A percentile compares a stretch with the other conserved stretches of the same genome.
Evolutionary conservation across 1,139 yeast genomes (phyloP).

Genomic region (Candida labiduridarum): DNA sequence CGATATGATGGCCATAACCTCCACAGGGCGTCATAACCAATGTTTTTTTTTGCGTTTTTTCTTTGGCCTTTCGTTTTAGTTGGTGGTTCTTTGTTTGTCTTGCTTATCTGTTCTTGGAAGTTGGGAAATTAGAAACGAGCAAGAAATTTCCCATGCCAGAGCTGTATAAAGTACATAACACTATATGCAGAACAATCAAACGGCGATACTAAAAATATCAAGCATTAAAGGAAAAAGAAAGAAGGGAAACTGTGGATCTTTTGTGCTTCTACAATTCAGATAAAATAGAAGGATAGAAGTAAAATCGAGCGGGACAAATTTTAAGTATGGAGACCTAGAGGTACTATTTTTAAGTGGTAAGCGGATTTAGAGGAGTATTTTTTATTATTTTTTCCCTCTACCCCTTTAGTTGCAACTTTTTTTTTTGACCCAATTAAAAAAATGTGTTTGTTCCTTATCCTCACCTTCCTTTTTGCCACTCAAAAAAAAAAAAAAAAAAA

Average conservation of each 20-base stretch:
- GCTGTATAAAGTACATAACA: not conserved
- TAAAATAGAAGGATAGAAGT: not conserved
- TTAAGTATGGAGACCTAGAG: not conserved
- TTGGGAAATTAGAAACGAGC: not conserved
- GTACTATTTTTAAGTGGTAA: not conserved
- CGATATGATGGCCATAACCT: no score
- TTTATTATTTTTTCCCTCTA: not conserved
- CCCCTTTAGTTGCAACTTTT: not conserved
- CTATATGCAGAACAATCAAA: not conserved
- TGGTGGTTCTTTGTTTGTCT: no score
- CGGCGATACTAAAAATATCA: slow-evolving; percentile 1
- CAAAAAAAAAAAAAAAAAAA: not conserved
- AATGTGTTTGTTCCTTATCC: no score
- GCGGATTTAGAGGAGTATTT: not conserved
- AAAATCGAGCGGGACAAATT: not conserved
- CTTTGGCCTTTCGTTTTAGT: no score
- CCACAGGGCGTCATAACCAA: no score
- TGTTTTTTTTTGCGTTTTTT: no score
- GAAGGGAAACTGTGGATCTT: not conserved
- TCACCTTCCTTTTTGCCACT: no score
- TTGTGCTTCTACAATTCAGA: not conserved
- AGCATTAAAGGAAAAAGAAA: not conserved
- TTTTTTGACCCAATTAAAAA: not conserved
- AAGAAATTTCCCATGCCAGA: not conserved
- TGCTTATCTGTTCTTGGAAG: not conserved